Evolutionary conservation across 805 yeast genomes (phyloP).

Genomic region (Kluyveromyces siamensis): DNA sequence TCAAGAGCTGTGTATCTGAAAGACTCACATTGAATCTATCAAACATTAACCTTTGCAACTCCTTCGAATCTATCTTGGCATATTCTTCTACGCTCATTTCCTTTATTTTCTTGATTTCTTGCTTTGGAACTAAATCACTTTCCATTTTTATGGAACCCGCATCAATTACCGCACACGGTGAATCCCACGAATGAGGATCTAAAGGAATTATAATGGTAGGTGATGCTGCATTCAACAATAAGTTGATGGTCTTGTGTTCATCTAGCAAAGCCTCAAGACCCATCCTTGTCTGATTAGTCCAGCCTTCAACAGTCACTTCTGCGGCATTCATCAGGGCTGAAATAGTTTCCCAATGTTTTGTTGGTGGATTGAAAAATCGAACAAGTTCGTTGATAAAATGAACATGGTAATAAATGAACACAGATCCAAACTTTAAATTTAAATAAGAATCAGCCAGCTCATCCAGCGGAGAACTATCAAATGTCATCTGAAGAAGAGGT

Average conservation of each 20-base stretch:
- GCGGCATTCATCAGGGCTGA: constrained; percentile 92
- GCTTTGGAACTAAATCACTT: constrained; percentile 71
- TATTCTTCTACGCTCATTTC: constrained; percentile 62
- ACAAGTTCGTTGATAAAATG: constrained; percentile 67
- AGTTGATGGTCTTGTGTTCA: constrained; percentile 84
- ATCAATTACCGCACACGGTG: constrained; percentile 87
- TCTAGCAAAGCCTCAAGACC: constrained; percentile 91
- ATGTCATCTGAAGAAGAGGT: constrained; percentile 74
- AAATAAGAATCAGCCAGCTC: constrained; percentile 74
- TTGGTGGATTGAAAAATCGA: constrained; percentile 78
- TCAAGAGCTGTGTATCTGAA: constrained; percentile 79
- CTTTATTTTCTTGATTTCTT: constrained; percentile 59
- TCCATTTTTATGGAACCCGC: constrained; percentile 88
- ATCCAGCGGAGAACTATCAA: constrained; percentile 83
- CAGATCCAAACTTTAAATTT: constrained; percentile 65
- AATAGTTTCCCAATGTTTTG: constrained; percentile 74
- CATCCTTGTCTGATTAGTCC: constrained; percentile 80
- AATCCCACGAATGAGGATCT: constrained; percentile 65
- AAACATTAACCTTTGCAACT: constrained; percentile 73
- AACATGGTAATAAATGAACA: constrained; percentile 88
- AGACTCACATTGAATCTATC: constrained; percentile 73
- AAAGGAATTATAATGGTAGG: constrained; percentile 84
- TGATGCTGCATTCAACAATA: constrained; percentile 84
- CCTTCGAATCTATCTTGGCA: constrained; percentile 37
- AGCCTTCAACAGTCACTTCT: constrained; percentile 85